Evolutionary conservation across 352 stramenopile species (phyloP).

Genomic region (Pythium aphanidermatum): DNA sequence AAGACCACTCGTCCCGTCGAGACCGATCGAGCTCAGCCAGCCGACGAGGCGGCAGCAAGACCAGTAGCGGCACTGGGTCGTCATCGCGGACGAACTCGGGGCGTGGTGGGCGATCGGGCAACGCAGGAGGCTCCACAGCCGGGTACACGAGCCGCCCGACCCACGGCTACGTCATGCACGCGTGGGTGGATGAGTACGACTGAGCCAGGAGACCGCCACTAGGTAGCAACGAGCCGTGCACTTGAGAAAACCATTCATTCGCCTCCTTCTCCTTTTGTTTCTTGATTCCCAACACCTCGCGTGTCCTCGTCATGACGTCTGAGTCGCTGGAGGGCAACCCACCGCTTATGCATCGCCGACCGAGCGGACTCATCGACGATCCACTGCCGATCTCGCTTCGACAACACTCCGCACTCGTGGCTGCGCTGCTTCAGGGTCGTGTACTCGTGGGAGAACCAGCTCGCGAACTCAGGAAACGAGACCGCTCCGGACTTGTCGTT

Average conservation of each 20-base stretch:
- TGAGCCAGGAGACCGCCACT: background rate
- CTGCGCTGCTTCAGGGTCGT: slow-evolving; percentile 39
- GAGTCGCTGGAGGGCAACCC: slow-evolving; percentile 30
- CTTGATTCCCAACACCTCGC: background rate
- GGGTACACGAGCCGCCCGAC: slow-evolving; percentile 12
- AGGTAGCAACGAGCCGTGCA: no score
- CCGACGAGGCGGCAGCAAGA: slow-evolving; percentile 16
- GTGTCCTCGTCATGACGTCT: no score
- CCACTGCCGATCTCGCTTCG: slow-evolving; percentile 52
- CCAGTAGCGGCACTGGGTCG: background rate
- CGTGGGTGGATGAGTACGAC: slow-evolving; percentile 51
- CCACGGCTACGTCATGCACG: slow-evolving; percentile 60
- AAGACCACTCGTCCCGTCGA: slow-evolving; percentile 11
- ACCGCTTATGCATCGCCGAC: slow-evolving; percentile 43
- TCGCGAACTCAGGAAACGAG: slow-evolving; percentile 58
- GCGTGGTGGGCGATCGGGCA: slow-evolving; percentile 1
- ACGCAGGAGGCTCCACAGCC: no score
- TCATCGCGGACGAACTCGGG: slow-evolving; percentile 6
- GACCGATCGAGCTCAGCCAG: slow-evolving; percentile 16
- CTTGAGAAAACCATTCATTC: no score
- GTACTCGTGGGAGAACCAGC: slow-evolving; percentile 64
- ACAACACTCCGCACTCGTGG: slow-evolving; percentile 49
- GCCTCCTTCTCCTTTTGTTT: background rate
- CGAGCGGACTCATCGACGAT: slow-evolving; percentile 47
- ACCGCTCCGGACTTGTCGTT: slow-evolving; percentile 57